These are phyloP conservation scores for Trichosanthes cucumerina DNA, from an alignment of 306 rosid genomes.

Conservation along the genomic window DNA sequence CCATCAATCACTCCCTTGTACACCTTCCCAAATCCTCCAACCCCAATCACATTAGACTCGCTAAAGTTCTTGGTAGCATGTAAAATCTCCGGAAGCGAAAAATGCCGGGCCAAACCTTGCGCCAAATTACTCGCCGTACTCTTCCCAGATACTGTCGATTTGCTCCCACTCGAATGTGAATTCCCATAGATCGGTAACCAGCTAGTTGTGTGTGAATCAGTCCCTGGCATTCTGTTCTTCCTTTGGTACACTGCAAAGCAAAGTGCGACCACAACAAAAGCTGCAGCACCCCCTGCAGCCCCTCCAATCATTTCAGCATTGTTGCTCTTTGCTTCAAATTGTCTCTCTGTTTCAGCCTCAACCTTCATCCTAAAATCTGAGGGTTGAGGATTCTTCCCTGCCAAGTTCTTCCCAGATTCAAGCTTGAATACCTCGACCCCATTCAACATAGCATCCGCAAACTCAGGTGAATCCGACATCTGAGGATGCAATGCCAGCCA, in stretches of 20 bases:
- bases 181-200: conserved; percentile 44
- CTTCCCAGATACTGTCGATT: conserved; percentile 30
- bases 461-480: conserved; percentile 12
- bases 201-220: conserved; percentile 32
- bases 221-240: conserved; percentile 21
- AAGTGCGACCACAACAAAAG: conserved; percentile 30
- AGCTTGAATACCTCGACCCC: conserved; percentile 39
- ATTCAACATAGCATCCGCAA: conserved; percentile 25
- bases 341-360: conserved; percentile 12
- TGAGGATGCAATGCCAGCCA: conserved; percentile 32
- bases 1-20: conserved; percentile 37
- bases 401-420: conserved; percentile 23
- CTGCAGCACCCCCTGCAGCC: conserved; percentile 44
- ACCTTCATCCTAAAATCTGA: conserved; percentile 23
- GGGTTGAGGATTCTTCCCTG: conserved; percentile 30
- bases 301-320: conserved; percentile 33
- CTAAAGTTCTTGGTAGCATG: conserved; percentile 35
- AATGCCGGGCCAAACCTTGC: conserved; percentile 40
- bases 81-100: conserved; percentile 29
- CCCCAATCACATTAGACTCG: conserved; percentile 36
- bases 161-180: conserved; percentile 32
- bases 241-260: conserved; percentile 34
- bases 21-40: conserved; percentile 50
- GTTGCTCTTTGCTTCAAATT: background rate
- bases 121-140: conserved; percentile 34